Conservation (phyloP, 139 green algal species). For the Gonium pectorale region DNA sequence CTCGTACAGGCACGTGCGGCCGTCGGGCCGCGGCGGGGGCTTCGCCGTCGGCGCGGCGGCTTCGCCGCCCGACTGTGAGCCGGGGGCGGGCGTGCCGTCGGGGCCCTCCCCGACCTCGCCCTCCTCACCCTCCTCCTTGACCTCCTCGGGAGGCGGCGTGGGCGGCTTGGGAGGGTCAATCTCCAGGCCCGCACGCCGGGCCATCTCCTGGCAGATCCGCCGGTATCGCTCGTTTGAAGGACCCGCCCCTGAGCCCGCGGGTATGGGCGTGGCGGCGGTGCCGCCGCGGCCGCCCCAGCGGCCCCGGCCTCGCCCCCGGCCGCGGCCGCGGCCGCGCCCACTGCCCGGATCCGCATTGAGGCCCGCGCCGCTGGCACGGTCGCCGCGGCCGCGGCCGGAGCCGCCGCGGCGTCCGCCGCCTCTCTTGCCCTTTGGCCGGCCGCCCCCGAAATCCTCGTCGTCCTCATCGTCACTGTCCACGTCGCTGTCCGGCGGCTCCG, state of each 20-base stretch:
- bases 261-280: neutral
- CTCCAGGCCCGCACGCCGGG: neutral
- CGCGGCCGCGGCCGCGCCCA: slow-evolving; percentile 5
- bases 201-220: neutral
- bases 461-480: slow-evolving; percentile 18
- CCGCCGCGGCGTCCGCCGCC: neutral
- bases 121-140: neutral
- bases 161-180: slow-evolving; percentile 19
- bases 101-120: neutral
- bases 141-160: neutral
- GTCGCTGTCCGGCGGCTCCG: slow-evolving; percentile 14
- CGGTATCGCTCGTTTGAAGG: slow-evolving; percentile 38
- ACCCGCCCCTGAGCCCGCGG: slow-evolving; percentile 12
- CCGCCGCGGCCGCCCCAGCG: neutral
- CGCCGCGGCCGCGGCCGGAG: neutral
- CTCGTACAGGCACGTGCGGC: neutral
- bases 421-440: neutral
- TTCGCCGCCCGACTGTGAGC: no score
- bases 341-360: neutral
- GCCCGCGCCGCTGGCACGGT: neutral
- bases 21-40: neutral
- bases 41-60: neutral
- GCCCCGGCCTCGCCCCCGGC: neutral
- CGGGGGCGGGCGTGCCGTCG: neutral
- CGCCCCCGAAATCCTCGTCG: slow-evolving; percentile 34